Evolutionary conservation across 306 rosid species (phyloP).

Genomic region (Prunus mongolica): DNA sequence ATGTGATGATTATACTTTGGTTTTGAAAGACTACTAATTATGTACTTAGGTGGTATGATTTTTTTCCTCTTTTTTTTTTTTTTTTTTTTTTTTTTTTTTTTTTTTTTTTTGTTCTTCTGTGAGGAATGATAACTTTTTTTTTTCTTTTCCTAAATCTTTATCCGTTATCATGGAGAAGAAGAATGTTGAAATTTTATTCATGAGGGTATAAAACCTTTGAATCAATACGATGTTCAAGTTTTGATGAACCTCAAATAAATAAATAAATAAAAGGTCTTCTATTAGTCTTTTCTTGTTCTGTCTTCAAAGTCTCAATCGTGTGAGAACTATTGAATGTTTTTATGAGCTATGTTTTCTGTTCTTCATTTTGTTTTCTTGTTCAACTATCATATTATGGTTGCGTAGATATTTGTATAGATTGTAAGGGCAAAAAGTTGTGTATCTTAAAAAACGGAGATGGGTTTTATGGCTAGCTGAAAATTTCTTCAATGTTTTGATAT

Average conservation of each 20-base stretch:
- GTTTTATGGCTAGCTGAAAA: background rate
- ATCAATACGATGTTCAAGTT: background rate
- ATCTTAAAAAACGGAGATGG: background rate
- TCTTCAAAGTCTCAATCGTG: background rate
- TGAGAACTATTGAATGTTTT: background rate
- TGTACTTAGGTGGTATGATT: background rate
- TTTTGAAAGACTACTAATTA: background rate
- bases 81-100: no score
- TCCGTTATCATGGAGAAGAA: background rate
- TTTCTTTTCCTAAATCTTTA: no score
- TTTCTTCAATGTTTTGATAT: slow-evolving; percentile 5
- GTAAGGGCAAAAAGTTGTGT: background rate
- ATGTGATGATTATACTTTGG: background rate
- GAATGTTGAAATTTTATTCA: background rate
- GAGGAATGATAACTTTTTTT: no score
- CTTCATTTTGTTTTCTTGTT: background rate
- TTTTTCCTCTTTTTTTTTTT: no score
- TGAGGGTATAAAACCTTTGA: background rate
- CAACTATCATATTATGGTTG: background rate
- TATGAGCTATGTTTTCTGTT: background rate
- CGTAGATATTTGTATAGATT: background rate
- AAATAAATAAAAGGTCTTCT: background rate
- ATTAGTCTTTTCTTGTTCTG: background rate
- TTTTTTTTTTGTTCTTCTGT: no score
- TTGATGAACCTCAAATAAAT: background rate